Evolutionary conservation across 306 rosid genomes (phyloP).

Genomic region (Gynostemma pentaphyllum): DNA sequence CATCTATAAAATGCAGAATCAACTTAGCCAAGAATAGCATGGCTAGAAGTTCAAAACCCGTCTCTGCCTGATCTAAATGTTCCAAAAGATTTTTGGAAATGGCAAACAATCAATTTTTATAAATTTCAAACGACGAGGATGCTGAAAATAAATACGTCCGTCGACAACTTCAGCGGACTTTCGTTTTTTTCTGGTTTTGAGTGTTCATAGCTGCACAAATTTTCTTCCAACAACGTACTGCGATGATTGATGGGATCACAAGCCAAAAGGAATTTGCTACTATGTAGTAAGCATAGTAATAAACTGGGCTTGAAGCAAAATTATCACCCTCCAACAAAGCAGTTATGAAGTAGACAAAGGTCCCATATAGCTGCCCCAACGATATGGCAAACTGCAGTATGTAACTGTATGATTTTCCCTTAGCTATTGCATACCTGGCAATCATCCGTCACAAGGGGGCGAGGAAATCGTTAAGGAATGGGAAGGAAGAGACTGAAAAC

Average conservation of each 20-base stretch:
- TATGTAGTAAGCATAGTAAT: conserved; percentile 67
- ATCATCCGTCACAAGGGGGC: conserved; percentile 3
- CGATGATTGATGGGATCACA: conserved; percentile 52
- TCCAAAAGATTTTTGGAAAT: neutral
- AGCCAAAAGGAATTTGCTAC: conserved; percentile 68
- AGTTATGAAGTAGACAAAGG: conserved; percentile 53
- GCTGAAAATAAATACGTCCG: too few species aligned
- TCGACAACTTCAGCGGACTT: conserved; percentile 40
- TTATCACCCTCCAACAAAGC: conserved; percentile 69
- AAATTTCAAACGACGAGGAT: neutral
- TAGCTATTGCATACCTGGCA: conserved; percentile 70
- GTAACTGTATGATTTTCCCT: conserved; percentile 58
- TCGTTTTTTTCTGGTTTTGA: conserved; percentile 53
- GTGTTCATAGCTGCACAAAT: conserved; percentile 38
- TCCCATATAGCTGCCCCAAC: conserved; percentile 77
- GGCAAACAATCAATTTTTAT: neutral
- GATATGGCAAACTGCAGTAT: conserved; percentile 80
- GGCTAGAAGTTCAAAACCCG: neutral
- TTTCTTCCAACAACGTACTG: conserved; percentile 67
- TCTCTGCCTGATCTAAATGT: neutral
- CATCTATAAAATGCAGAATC: neutral
- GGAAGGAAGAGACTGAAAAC: neutral
- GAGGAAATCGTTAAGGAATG: neutral
- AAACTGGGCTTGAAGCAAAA: conserved; percentile 40
- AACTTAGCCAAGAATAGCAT: neutral